Conservation (phyloP, 768 basidiomycete species). For the Lentinus brumalis region DNA sequence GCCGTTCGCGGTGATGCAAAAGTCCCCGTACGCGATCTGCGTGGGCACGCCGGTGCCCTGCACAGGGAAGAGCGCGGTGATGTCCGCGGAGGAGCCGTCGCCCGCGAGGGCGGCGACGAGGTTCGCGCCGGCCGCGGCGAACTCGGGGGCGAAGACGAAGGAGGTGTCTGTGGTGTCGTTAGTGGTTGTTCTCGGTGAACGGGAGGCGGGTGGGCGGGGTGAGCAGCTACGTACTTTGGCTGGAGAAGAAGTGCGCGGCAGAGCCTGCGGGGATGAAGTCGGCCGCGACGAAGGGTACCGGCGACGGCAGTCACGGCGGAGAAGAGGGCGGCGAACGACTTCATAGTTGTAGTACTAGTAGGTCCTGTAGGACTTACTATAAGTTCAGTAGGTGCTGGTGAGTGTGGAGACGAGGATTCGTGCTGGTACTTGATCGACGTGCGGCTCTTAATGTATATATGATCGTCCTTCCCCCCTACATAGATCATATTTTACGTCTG, state of each 20-base stretch:
- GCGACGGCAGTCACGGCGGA: neutral
- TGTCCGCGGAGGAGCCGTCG: constrained; percentile 11
- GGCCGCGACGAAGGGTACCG: constrained; percentile 7
- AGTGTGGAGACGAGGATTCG: too few species aligned
- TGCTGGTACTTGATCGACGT: too few species aligned
- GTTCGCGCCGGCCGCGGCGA: neutral
- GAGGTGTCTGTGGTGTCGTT: neutral
- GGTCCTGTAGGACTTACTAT: too few species aligned
- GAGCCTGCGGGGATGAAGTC: constrained; percentile 7
- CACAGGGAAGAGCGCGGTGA: constrained; percentile 5
- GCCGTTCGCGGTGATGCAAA: constrained; percentile 13
- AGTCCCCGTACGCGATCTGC: constrained; percentile 10
- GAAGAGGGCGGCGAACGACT: constrained; percentile 2
- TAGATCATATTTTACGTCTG: too few species aligned
- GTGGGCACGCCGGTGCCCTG: constrained; percentile 3
- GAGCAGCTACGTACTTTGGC: neutral
- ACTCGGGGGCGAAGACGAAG: constrained; percentile 5
- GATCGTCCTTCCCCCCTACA: too few species aligned
- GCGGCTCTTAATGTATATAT: too few species aligned
- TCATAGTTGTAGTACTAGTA: neutral
- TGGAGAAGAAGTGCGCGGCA: constrained; percentile 15
- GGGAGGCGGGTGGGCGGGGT: too few species aligned
- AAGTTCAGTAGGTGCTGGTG: too few species aligned
- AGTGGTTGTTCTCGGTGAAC: neutral
- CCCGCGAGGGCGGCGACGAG: constrained; percentile 3